Evolutionary conservation across 2,329 filamentous ascomycete genomes (phyloP).

Genomic region (Camptophora hylomeconis): DNA sequence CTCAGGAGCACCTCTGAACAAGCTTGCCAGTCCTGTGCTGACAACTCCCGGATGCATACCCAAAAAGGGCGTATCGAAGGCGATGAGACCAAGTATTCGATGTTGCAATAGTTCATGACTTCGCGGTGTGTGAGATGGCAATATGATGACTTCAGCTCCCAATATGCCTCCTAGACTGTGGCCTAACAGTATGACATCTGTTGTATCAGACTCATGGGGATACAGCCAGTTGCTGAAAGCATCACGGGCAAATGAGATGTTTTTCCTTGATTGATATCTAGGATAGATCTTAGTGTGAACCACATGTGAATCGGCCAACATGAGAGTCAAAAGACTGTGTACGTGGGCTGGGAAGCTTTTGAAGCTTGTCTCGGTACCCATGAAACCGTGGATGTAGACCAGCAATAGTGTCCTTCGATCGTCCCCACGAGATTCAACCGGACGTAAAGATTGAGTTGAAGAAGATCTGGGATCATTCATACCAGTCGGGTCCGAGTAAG

Average conservation of each 20-base stretch:
- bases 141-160: constrained; percentile 63
- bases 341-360: constrained; percentile 78
- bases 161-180: constrained; percentile 86
- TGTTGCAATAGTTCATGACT: constrained; percentile 45
- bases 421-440: constrained; percentile 19
- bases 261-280: constrained; percentile 30
- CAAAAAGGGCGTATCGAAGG: constrained; percentile 74
- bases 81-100: constrained; percentile 65
- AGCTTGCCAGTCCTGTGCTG: constrained; percentile 57
- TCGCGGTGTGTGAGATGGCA: constrained; percentile 24
- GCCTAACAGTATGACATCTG: constrained; percentile 71
- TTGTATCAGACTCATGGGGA: constrained; percentile 59
- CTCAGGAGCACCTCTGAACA: constrained; percentile 21
- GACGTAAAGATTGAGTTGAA: constrained; percentile 21
- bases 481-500: constrained; percentile 11
- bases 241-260: constrained; percentile 54
- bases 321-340: constrained; percentile 56
- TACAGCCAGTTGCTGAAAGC: constrained; percentile 71
- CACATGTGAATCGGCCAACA: constrained; percentile 58
- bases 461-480: constrained; percentile 16
- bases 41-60: constrained; percentile 83
- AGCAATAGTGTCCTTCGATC: constrained; percentile 48
- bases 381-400: constrained; percentile 81
- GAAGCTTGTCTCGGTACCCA: constrained; percentile 80
- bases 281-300: constrained; percentile 62